phyloP scores from a whole-genome alignment of 345 rosid species.

The Kernera saxatilis region DNA sequence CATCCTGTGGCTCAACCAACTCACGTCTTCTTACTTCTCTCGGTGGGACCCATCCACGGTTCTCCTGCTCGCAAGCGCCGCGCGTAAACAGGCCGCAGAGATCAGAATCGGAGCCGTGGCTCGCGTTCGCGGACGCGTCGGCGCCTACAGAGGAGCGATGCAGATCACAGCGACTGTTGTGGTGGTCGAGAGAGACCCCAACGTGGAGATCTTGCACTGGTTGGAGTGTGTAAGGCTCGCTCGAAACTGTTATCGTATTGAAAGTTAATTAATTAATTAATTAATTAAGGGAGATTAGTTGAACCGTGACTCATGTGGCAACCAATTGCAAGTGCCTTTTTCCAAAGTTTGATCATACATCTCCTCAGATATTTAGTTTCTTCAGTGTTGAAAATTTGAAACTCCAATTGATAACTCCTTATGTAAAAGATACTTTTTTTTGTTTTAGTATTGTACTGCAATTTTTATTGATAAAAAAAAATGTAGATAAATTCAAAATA shows the following conservation, averaged over 20 bases:
- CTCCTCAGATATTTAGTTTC: not conserved
- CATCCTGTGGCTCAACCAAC: slow-evolving; percentile 80
- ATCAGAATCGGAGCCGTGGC: slow-evolving; percentile 49
- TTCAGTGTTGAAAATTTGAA: not conserved
- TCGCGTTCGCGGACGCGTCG: slow-evolving; percentile 68
- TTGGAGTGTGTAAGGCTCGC: slow-evolving; percentile 56
- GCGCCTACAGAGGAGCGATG: slow-evolving; percentile 46
- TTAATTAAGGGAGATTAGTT: not conserved
- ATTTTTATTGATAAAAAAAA: no score
- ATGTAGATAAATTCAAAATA: not conserved
- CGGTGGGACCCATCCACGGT: slow-evolving; percentile 40
- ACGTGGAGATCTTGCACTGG: slow-evolving; percentile 75
- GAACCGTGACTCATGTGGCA: not conserved
- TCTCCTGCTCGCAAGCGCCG: slow-evolving; percentile 43
- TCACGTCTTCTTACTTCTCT: slow-evolving; percentile 48
- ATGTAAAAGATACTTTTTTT: not conserved
- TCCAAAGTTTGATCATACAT: not conserved
- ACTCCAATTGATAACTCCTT: not conserved
- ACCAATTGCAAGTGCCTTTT: not conserved
- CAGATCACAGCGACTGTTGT: slow-evolving; percentile 65
- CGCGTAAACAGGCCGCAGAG: slow-evolving; percentile 37
- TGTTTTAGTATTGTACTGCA: no score
- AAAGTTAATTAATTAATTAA: no score
- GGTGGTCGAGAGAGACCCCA: slow-evolving; percentile 71
- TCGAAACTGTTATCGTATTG: slow-evolving; percentile 33